These are phyloP conservation scores for Penicillium sp. DNA, from an alignment of 2,329 filamentous ascomycete genomes.

Conservation along the genomic window DNA sequence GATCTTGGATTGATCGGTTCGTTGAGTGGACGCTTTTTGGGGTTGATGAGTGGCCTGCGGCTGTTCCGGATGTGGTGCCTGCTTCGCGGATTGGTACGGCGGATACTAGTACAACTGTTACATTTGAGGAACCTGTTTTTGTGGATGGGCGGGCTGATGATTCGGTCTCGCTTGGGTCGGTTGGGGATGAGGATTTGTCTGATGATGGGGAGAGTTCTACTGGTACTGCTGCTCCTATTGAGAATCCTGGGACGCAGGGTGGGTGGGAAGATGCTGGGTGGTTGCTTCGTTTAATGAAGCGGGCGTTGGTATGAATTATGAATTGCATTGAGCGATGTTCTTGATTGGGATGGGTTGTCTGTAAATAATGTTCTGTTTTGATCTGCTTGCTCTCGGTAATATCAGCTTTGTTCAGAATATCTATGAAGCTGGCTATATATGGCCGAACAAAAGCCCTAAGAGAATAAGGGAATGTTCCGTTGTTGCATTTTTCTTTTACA, in stretches of 20 bases:
- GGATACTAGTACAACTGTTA: constrained; percentile 23
- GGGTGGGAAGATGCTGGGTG: constrained; percentile 60
- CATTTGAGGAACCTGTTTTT: constrained; percentile 18
- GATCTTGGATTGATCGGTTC: constrained; percentile 56
- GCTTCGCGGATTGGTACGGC: constrained; percentile 17
- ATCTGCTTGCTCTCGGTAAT: background rate
- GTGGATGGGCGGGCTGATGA: constrained; percentile 6
- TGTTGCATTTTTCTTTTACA: background rate
- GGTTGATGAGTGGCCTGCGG: constrained; percentile 45
- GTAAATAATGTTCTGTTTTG: background rate
- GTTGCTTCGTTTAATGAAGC: constrained; percentile 53
- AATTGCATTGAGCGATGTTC: background rate
- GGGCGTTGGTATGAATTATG: constrained; percentile 28
- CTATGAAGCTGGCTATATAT: background rate
- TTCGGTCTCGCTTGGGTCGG: constrained; percentile 11
- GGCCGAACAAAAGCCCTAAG: background rate
- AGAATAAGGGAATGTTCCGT: background rate
- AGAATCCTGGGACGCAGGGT: constrained; percentile 40
- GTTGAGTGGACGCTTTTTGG: constrained; percentile 58
- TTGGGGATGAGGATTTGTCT: constrained; percentile 13
- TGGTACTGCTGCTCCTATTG: constrained; percentile 16
- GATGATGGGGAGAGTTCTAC: constrained; percentile 21
- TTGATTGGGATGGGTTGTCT: background rate
- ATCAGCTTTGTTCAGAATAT: background rate
- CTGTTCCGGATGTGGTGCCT: constrained; percentile 2